These are phyloP conservation scores for Licmophora abbreviata DNA, from an alignment of 108 stramenopile species.

Conservation along the genomic window DNA sequence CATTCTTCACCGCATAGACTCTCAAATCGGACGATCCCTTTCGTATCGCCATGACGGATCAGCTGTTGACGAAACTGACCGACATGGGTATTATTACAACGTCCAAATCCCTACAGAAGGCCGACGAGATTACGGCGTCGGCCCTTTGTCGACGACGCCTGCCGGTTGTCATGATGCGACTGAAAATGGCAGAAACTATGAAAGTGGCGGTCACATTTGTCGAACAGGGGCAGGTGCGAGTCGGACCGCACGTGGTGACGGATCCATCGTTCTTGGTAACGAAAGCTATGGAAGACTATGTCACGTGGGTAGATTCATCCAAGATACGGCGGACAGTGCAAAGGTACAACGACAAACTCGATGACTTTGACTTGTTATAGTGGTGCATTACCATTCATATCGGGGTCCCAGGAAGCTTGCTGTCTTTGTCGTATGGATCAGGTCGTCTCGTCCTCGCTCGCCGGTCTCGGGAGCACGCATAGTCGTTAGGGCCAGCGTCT, in stretches of 20 bases:
- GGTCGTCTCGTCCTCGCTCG: too few species aligned
- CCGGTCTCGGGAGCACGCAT: too few species aligned
- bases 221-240: slow-evolving; percentile 97
- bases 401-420: too few species aligned
- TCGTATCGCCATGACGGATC: slow-evolving; percentile 94
- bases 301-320: slow-evolving; percentile 96
- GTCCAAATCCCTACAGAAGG: slow-evolving; percentile 81
- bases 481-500: too few species aligned
- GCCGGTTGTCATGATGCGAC: slow-evolving; percentile 97
- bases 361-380: slow-evolving; percentile 97
- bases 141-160: slow-evolving; percentile 92
- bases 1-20: too few species aligned
- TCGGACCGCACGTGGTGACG: slow-evolving; percentile 96
- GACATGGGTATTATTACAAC: slow-evolving; percentile 85
- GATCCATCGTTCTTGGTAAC: slow-evolving; percentile 97
- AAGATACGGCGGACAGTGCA: slow-evolving; percentile 92
- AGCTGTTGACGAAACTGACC: slow-evolving; percentile 89
- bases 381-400: too few species aligned
- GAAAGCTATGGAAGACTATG: slow-evolving; percentile 95
- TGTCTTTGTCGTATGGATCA: too few species aligned
- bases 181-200: slow-evolving; percentile 96
- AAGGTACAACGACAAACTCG: slow-evolving; percentile 97
- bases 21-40: slow-evolving; percentile 86
- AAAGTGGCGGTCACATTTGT: slow-evolving; percentile 89
- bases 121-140: slow-evolving; percentile 90